phyloP scores from a whole-genome alignment of 441 rosid genomes.

The Erodium texanum region DNA sequence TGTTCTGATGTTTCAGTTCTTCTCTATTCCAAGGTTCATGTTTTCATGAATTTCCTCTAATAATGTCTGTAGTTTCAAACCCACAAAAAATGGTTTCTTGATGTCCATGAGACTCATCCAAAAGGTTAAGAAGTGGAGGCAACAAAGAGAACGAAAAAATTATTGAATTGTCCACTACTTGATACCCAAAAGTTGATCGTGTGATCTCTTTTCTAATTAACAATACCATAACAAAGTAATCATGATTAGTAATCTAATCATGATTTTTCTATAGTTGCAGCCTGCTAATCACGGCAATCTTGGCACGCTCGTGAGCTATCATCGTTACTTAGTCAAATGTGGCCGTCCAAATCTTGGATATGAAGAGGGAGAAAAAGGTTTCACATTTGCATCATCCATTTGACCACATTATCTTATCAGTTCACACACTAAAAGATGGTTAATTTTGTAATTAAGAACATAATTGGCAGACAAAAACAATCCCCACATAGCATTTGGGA shows the following conservation, averaged over 20 bases:
- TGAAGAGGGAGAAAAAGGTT: background rate
- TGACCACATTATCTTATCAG: background rate
- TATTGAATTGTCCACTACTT: background rate
- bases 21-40: too few relatives aligned
- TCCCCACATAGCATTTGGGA: background rate
- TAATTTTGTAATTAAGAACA: background rate
- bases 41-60: too few relatives aligned
- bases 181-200: background rate
- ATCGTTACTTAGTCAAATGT: background rate
- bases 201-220: background rate
- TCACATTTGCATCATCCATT: background rate
- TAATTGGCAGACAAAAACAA: background rate
- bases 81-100: too few relatives aligned
- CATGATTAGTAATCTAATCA: background rate
- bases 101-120: background rate
- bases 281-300: background rate
- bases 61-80: too few relatives aligned
- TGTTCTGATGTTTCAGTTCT: too few relatives aligned
- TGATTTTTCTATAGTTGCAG: background rate
- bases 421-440: background rate
- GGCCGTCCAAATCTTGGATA: background rate
- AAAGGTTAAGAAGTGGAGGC: background rate
- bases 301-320: background rate
- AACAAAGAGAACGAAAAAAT: background rate
- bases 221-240: background rate